Percentiles rank a stretch among this genome's conserved stretches.
These are phyloP conservation scores for Orbilia ellipsospora DNA, from an alignment of 2,329 filamentous ascomycete species.

Conservation along the genomic window DNA sequence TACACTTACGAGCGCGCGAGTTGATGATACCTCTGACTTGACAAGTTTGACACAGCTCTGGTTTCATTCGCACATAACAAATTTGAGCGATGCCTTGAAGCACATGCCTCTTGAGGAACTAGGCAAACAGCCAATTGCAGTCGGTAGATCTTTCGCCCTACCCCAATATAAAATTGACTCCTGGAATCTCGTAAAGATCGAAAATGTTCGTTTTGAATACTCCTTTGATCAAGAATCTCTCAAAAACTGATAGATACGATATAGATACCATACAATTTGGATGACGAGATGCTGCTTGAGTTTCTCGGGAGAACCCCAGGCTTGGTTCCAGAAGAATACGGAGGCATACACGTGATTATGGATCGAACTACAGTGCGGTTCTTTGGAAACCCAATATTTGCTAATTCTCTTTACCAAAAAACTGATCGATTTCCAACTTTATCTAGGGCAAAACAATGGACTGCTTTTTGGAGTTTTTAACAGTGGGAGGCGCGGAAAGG, in stretches of 20 bases:
- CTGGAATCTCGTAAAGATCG: conserved; percentile 54
- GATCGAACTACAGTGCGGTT: conserved; percentile 64
- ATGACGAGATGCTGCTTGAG: conserved; percentile 64
- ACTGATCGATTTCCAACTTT: neutral
- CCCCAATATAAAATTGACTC: conserved; percentile 1
- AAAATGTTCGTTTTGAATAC: conserved; percentile 31
- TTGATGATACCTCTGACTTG: conserved; percentile 19
- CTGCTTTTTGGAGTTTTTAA: conserved; percentile 70
- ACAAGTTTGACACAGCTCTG: conserved; percentile 27
- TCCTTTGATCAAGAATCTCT: neutral
- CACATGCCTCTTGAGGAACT: conserved; percentile 46
- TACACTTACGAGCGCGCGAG: neutral
- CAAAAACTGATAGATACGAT: neutral
- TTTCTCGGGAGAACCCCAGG: conserved; percentile 71
- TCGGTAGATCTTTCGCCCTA: neutral
- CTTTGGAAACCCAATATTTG: neutral
- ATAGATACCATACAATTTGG: conserved; percentile 53
- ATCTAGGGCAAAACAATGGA: conserved; percentile 72
- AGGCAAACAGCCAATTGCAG: conserved; percentile 32
- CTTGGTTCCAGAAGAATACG: conserved; percentile 67
- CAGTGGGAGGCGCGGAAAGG: conserved; percentile 67
- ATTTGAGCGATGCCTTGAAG: conserved; percentile 35
- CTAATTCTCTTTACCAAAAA: neutral
- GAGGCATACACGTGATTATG: conserved; percentile 72
- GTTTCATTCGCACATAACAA: conserved; percentile 31